phyloP scores from a whole-genome alignment of 108 stramenopile genomes.

The Nitzschia palea region DNA sequence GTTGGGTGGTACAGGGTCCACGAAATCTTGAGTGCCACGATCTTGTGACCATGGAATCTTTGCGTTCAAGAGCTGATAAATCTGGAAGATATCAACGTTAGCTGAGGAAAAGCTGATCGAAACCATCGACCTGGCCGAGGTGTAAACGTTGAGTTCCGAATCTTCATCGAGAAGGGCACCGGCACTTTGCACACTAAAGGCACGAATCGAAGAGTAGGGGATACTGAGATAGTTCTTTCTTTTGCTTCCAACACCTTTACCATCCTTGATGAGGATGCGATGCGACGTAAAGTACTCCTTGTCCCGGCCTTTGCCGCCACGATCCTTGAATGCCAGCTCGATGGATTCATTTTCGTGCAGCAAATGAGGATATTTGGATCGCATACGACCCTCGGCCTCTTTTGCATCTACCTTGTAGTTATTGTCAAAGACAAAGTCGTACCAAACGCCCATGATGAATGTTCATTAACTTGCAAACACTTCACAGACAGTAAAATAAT shows the following conservation, averaged over 20 bases:
- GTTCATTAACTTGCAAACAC: too few relatives aligned
- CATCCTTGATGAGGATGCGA: slow-evolving; percentile 55
- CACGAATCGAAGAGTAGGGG: slow-evolving; percentile 55
- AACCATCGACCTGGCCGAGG: slow-evolving; percentile 15
- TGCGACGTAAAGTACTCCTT: slow-evolving; percentile 48
- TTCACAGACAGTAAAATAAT: too few relatives aligned
- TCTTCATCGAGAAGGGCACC: slow-evolving; percentile 62
- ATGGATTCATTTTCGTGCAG: slow-evolving; percentile 39
- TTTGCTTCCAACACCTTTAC: slow-evolving; percentile 57
- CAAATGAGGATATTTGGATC: slow-evolving; percentile 35
- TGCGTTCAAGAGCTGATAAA: slow-evolving; percentile 52
- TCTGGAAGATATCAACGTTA: slow-evolving; percentile 56
- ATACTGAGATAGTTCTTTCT: slow-evolving; percentile 52
- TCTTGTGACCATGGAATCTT: slow-evolving; percentile 31
- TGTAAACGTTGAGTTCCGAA: slow-evolving; percentile 53
- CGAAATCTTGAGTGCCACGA: slow-evolving; percentile 41
- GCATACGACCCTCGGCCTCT: slow-evolving; percentile 38
- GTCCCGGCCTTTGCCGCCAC: slow-evolving; percentile 60
- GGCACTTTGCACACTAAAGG: slow-evolving; percentile 65
- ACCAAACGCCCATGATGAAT: slow-evolving; percentile 21
- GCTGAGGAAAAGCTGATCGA: slow-evolving; percentile 52
- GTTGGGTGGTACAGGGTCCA: slow-evolving; percentile 44
- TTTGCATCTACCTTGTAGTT: slow-evolving; percentile 43
- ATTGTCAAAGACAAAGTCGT: slow-evolving; percentile 41
- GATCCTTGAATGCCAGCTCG: slow-evolving; percentile 58